phyloP scores from a whole-genome alignment of 2,329 filamentous ascomycete species.

The Scedosporium dehoogii region DNA sequence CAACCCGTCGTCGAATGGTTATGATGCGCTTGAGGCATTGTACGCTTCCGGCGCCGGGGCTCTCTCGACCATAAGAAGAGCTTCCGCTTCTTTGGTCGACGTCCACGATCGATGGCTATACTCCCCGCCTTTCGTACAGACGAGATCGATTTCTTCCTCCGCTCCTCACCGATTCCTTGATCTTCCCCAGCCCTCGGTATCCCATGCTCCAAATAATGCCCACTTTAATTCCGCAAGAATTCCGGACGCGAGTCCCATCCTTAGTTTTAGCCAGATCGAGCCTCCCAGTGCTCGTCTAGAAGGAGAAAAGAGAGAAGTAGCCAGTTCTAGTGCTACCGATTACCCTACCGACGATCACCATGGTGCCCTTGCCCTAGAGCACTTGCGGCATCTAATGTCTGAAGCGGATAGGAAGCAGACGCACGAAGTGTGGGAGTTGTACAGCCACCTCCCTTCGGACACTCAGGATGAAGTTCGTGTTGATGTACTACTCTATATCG shows the following conservation, averaged over 20 bases:
- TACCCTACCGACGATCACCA: not conserved
- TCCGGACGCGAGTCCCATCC: not conserved
- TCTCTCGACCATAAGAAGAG: conserved; percentile 3
- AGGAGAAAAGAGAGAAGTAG: not conserved
- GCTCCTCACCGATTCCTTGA: conserved; percentile 7
- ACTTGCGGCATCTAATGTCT: not conserved
- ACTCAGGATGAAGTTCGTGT: not conserved
- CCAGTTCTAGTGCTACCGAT: not conserved
- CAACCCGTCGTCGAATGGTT: not conserved
- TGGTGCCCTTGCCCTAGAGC: not conserved
- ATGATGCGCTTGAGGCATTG: conserved; percentile 2
- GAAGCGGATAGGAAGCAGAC: not conserved
- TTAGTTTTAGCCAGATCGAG: not conserved
- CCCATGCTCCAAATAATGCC: not conserved
- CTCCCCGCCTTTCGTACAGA: conserved; percentile 7
- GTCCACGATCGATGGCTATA: conserved; percentile 2
- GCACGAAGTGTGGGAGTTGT: not conserved
- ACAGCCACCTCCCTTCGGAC: not conserved
- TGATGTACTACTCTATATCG: not conserved
- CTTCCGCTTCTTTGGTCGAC: conserved; percentile 3
- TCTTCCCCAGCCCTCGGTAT: conserved; percentile 3
- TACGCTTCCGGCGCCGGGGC: conserved; percentile 7
- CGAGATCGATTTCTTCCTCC: not conserved
- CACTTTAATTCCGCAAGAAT: conserved; percentile 4
- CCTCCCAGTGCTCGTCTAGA: not conserved